These are phyloP conservation scores for Plasmodium yoelii DNA, from an alignment of 169 alveolate genomes.

Conservation along the genomic window DNA sequence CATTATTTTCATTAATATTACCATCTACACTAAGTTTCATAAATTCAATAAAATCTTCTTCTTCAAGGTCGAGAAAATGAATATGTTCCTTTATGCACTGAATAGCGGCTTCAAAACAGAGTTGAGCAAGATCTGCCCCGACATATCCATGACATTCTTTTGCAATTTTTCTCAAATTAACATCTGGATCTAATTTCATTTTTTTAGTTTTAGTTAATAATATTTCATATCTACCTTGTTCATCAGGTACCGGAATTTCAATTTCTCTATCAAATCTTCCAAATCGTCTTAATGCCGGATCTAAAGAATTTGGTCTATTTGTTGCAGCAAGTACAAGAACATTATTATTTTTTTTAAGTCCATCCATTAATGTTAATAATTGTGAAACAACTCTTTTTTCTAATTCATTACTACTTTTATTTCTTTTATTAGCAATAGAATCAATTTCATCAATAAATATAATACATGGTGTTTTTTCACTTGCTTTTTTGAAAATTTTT, in stretches of 20 bases:
- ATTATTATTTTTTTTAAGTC: constrained; percentile 81
- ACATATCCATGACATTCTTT: constrained; percentile 95
- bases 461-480: constrained; percentile 84
- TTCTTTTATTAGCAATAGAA: constrained; percentile 92
- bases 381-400: constrained; percentile 88
- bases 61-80: constrained; percentile 56
- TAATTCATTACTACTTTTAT: constrained; percentile 84
- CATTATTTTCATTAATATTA: not conserved
- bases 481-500: constrained; percentile 86
- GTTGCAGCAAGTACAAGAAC: constrained; percentile 95
- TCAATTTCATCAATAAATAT: constrained; percentile 95
- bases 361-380: constrained; percentile 92
- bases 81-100: constrained; percentile 83
- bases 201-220: constrained; percentile 89
- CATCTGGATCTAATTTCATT: constrained; percentile 89
- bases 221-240: constrained; percentile 92
- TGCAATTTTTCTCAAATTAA: constrained; percentile 89
- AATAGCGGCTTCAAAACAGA: constrained; percentile 93
- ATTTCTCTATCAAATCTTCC: constrained; percentile 92
- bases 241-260: constrained; percentile 91
- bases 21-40: constrained; percentile 42
- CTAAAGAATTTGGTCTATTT: constrained; percentile 91
- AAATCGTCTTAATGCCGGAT: constrained; percentile 91
- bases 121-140: constrained; percentile 93
- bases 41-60: constrained; percentile 68